Evolutionary conservation across 148 eudicot genomes (phyloP).

Genomic region (Polygonum maritimum): DNA sequence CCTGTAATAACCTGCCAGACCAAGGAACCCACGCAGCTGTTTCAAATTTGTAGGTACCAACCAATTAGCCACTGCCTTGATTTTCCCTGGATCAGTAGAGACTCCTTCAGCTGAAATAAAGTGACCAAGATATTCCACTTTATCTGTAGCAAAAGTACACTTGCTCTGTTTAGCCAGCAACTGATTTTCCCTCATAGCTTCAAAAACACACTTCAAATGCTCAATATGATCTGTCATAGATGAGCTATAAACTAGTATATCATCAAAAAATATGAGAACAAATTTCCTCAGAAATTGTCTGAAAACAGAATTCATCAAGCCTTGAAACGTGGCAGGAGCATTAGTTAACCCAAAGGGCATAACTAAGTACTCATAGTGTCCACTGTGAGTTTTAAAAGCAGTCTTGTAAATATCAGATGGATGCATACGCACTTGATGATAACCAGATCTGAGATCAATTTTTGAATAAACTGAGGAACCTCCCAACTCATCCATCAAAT

Average conservation of each 20-base stretch:
- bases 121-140: too few relatives aligned
- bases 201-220: neutral
- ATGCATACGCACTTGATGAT: too few relatives aligned
- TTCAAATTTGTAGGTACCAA: neutral
- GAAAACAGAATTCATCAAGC: neutral
- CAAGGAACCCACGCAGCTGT: neutral
- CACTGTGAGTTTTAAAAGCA: too few relatives aligned
- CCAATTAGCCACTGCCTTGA: neutral
- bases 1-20: neutral
- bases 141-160: too few relatives aligned
- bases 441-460: too few relatives aligned
- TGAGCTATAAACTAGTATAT: neutral
- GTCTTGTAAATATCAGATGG: too few relatives aligned
- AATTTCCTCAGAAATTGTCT: neutral
- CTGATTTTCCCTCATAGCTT: too few relatives aligned
- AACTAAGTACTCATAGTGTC: too few relatives aligned
- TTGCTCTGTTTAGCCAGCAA: too few relatives aligned
- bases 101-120: neutral
- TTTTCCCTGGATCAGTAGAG: neutral
- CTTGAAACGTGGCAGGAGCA: neutral
- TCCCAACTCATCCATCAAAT: too few relatives aligned
- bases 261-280: neutral
- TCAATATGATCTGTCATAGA: neutral
- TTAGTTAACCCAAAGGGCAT: neutral
- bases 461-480: too few relatives aligned